Percentiles rank a stretch among this genome's conserved stretches.
These are phyloP conservation scores for Pythium monospermum DNA, from an alignment of 352 stramenopile species.

Conservation along the genomic window DNA sequence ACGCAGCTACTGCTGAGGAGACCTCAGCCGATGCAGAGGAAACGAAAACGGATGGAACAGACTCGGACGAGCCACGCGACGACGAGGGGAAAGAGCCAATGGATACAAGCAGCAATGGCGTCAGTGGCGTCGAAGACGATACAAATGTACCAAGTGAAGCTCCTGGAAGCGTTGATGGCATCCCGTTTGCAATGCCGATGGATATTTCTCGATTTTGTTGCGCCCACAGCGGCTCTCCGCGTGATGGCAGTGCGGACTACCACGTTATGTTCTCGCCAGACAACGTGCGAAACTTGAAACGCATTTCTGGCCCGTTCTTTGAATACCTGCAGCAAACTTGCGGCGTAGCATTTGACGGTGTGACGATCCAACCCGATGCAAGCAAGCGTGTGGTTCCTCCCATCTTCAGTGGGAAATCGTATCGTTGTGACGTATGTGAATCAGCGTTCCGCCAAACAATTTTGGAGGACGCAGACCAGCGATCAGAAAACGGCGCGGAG, in stretches of 20 bases:
- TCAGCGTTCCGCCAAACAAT: conserved; percentile 44
- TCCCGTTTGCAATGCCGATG: conserved; percentile 53
- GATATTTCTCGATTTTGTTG: conserved; percentile 49
- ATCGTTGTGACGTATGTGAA: conserved; percentile 45
- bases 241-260: background rate
- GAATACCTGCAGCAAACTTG: conserved; percentile 38
- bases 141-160: background rate
- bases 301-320: conserved; percentile 48
- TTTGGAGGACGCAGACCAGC: conserved; percentile 40
- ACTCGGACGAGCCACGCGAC: conserved; percentile 9
- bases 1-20: background rate
- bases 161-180: conserved; percentile 22
- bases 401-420: conserved; percentile 39
- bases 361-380: background rate
- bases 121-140: conserved; percentile 6
- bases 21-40: background rate
- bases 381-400: background rate
- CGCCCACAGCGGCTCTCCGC: conserved; percentile 30
- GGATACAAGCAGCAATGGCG: too few species aligned
- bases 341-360: conserved; percentile 16
- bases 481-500: conserved; percentile 46
- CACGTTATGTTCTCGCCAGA: conserved; percentile 39
- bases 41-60: conserved; percentile 13
- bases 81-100: background rate
- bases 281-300: conserved; percentile 47